Base-by-base conservation (phyloP, 495 filamentous ascomycete genomes). In the Penicillium lividum region DNA sequence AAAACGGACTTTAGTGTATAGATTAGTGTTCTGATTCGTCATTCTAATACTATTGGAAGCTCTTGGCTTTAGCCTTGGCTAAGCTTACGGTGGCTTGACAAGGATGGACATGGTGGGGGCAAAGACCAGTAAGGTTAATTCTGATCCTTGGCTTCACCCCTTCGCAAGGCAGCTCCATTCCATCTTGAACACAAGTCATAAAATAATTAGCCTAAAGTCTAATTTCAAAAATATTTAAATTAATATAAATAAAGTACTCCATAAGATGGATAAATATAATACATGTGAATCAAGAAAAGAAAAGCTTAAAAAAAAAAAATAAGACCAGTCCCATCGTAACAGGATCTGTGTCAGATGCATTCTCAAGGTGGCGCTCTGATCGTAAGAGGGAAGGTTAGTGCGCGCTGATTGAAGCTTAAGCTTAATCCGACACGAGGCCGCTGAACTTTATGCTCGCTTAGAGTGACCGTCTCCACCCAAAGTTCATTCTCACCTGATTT, bases 351-450 rank as follows among this genome's bases (percentile, higher is more conserved):
- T 71, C 65, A 70, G 67, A 69, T 45, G 49, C 50, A 61, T 57
- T 54, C 44, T 28, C 27, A 43, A 61, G 51, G 73, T 73, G 72
- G 69, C 67, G 71, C 68, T 70, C 68, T 70, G 71, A 70, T 75
- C 67, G 70, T 66, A 67, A 40, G n/a, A 13, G 15, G 38, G 11
- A 13, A n/a, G 73, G 67, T 72, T 77, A 72, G 73, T 71, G 74
- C 70, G 69, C 63, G 61, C 70, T 70, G 68, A 63, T 51, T 66
- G 68, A 71, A 77, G 71, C 75, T 79, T 79, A 79, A 79, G 77
- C 77, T 79, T 79, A 79, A 79, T 77, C 74, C 73, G 72, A 79
- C 76, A 79, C 76, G 76, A 79, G 76, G 73, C 51, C 67, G 66
- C 66, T 65, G 67, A 68, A 74, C 71, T 73, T 72, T 77, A 75